Percentiles rank a stretch among this genome's conserved stretches.
These are phyloP conservation scores for Sicyos edulis DNA, from an alignment of 306 rosid species.

Conservation along the genomic window DNA sequence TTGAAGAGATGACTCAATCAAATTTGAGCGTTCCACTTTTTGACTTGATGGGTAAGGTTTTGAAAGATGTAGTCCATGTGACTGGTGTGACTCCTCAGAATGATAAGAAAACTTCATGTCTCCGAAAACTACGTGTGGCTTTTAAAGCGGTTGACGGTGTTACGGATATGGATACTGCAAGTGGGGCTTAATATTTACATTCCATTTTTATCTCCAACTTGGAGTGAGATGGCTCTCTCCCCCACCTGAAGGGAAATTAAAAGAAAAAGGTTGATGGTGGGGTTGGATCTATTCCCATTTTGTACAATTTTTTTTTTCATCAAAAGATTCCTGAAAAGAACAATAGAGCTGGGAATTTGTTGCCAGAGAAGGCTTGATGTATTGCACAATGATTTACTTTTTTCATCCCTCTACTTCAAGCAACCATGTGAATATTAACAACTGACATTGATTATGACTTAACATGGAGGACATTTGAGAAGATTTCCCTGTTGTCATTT, in stretches of 20 bases:
- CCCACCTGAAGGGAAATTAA: neutral
- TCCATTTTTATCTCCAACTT: constrained; percentile 14
- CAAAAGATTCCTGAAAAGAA: neutral
- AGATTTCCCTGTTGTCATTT: neutral
- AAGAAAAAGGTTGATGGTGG: constrained; percentile 33
- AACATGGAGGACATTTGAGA: neutral
- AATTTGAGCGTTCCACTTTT: constrained; percentile 58
- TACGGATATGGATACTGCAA: constrained; percentile 83
- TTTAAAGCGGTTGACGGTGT: constrained; percentile 81
- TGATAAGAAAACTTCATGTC: constrained; percentile 48
- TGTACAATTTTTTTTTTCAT: constrained; percentile 21
- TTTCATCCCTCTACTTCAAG: constrained; percentile 10
- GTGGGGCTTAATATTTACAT: constrained; percentile 49
- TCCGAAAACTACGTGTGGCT: constrained; percentile 63
- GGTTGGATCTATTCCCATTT: constrained; percentile 27
- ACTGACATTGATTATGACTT: constrained; percentile 1
- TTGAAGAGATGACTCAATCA: constrained; percentile 95
- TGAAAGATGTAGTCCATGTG: constrained; percentile 64
- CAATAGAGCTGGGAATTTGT: constrained; percentile 11
- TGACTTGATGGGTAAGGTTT: constrained; percentile 62
- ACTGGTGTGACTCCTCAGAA: constrained; percentile 53
- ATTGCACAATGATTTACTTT: constrained; percentile 18
- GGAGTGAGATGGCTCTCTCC: no score
- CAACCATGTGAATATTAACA: constrained; percentile 7
- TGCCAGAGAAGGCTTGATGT: constrained; percentile 7